These are phyloP conservation scores for Carnegiea gigantea DNA, from an alignment of 179 eudicot genomes.

Conservation along the genomic window DNA sequence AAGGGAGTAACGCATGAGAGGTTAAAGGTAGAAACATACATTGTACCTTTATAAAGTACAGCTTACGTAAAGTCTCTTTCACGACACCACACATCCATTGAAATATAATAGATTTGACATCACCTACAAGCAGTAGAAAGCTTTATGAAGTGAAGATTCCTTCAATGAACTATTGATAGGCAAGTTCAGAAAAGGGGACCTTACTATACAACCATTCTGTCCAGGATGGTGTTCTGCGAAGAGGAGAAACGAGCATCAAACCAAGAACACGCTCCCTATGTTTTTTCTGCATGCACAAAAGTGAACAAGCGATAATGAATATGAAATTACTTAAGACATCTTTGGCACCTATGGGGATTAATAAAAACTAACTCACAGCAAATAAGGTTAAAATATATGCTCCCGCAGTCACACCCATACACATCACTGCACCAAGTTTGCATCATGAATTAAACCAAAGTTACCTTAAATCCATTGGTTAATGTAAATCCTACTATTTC, in stretches of 20 bases:
- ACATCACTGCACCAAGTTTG: constrained; percentile 81
- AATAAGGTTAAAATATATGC: constrained; percentile 77
- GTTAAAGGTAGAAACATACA: neutral
- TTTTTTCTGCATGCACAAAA: constrained; percentile 53
- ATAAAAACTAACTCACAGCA: constrained; percentile 57
- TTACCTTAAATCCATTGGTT: neutral
- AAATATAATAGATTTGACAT: constrained; percentile 61
- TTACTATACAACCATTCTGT: constrained; percentile 89
- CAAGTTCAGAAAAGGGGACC: constrained; percentile 48
- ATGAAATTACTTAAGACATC: neutral
- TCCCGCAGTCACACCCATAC: constrained; percentile 90
- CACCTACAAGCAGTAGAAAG: constrained; percentile 42
- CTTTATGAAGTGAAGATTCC: constrained; percentile 21
- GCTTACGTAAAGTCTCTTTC: constrained; percentile 60
- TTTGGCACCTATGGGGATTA: constrained; percentile 2
- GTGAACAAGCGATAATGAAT: constrained; percentile 21
- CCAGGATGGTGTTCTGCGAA: constrained; percentile 91
- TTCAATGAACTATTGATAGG: constrained; percentile 13
- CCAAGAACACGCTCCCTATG: constrained; percentile 69
- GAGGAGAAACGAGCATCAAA: constrained; percentile 82
- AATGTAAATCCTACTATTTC: neutral
- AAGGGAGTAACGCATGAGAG: neutral
- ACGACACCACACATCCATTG: constrained; percentile 68
- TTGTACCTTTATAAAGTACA: constrained; percentile 71
- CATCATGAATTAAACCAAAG: constrained; percentile 9